phyloP scores from a whole-genome alignment of 75 land plant species.

The Selaginella moellendorffii region DNA sequence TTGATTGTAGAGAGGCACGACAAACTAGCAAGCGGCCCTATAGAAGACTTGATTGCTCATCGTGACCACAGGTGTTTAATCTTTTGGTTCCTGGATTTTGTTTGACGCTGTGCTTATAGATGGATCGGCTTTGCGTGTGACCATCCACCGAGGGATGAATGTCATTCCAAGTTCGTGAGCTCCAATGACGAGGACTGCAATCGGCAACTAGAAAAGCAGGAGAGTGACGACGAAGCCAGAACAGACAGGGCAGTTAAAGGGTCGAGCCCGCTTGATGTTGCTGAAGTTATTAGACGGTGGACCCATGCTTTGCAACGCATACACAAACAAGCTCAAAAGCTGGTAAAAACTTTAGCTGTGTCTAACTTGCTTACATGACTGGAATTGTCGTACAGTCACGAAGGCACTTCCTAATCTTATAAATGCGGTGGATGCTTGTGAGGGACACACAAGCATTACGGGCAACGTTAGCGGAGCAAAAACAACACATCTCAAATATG shows the following conservation, averaged over 20 bases:
- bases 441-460: constrained; percentile 80
- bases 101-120: constrained; percentile 49
- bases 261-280: constrained; percentile 65
- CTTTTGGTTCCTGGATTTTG: neutral
- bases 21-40: constrained; percentile 91
- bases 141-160: constrained; percentile 72
- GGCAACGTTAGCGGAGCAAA: constrained; percentile 76
- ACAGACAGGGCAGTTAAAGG: constrained; percentile 51
- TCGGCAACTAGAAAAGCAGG: neutral
- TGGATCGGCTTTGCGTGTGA: constrained; percentile 81
- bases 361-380: too few relatives aligned
- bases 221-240: too few relatives aligned
- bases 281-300: constrained; percentile 90
- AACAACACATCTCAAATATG: constrained; percentile 83
- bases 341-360: too few relatives aligned
- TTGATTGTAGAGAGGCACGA: constrained; percentile 76
- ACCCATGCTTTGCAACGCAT: constrained; percentile 98
- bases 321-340: constrained; percentile 77
- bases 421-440: constrained; percentile 41
- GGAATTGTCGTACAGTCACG: constrained; percentile 45
- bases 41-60: constrained; percentile 92
- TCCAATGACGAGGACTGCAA: too few relatives aligned
- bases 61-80: constrained; percentile 95
- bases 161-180: too few relatives aligned
- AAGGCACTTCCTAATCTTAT: constrained; percentile 88